A percentile compares a stretch with the other conserved stretches of the same genome.
Evolutionary conservation across 176 grass and related monocot species (phyloP).

Genomic region (Oropetium thomaeum): DNA sequence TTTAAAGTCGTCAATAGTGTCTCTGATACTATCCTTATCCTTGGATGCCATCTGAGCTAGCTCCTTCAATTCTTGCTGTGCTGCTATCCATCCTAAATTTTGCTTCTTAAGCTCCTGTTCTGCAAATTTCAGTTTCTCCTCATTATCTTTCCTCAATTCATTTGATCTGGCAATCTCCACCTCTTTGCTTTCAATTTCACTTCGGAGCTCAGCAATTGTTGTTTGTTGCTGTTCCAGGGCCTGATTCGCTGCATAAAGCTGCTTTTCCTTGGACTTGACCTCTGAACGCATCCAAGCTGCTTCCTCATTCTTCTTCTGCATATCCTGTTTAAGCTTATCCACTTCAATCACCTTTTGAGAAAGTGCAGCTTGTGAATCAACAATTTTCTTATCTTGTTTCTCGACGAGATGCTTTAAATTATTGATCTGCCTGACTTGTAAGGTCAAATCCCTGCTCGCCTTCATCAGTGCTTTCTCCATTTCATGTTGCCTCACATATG

Average conservation of each 20-base stretch:
- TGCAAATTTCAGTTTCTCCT: slow-evolving; percentile 50
- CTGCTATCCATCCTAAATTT: slow-evolving; percentile 60
- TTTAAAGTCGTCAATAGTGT: slow-evolving; percentile 50
- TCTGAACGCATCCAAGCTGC: slow-evolving; percentile 43
- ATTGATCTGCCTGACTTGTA: slow-evolving; percentile 64
- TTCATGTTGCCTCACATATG: slow-evolving; percentile 59
- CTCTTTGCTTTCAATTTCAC: slow-evolving; percentile 58
- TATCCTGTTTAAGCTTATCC: slow-evolving; percentile 59
- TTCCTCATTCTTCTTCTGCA: slow-evolving; percentile 66
- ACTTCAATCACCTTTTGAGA: slow-evolving; percentile 59
- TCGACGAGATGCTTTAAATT: slow-evolving; percentile 56
- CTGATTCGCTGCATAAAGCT: slow-evolving; percentile 48
- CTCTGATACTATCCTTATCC: slow-evolving; percentile 50
- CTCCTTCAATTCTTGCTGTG: slow-evolving; percentile 68
- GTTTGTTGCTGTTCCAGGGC: slow-evolving; percentile 49
- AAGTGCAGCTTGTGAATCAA: slow-evolving; percentile 47
- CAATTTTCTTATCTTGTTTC: slow-evolving; percentile 56
- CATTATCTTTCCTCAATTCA: slow-evolving; percentile 50
- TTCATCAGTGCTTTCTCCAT: slow-evolving; percentile 66
- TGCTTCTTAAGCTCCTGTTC: slow-evolving; percentile 62
- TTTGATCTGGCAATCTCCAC: slow-evolving; percentile 51
- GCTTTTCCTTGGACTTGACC: slow-evolving; percentile 54
- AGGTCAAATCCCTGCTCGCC: slow-evolving; percentile 49
- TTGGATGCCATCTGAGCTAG: slow-evolving; percentile 48
- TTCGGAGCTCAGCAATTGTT: slow-evolving; percentile 40